phyloP scores from a whole-genome alignment of 2,329 filamentous ascomycete species.

The Trematosphaeria pertusa region DNA sequence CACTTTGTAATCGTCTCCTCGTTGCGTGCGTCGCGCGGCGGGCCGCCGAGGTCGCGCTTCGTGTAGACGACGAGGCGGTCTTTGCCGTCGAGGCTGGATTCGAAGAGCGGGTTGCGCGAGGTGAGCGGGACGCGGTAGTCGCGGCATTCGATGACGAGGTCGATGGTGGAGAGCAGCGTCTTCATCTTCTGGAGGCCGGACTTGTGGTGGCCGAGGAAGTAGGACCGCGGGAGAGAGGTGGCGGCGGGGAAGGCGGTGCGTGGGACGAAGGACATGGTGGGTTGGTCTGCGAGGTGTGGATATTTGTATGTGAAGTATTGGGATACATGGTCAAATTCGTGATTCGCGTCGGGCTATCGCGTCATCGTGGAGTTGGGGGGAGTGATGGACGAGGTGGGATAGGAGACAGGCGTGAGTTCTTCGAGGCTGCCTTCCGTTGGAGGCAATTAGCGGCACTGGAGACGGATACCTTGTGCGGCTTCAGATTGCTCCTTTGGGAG shows the following conservation, averaged over 20 bases:
- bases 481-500: no score
- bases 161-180: slow-evolving; percentile 77
- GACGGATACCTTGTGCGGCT: not conserved
- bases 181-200: slow-evolving; percentile 84
- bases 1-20: slow-evolving; percentile 61
- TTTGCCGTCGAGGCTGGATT: slow-evolving; percentile 74
- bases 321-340: no score
- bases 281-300: not conserved
- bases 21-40: slow-evolving; percentile 34
- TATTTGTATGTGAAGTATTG: no score
- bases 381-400: slow-evolving; percentile 4
- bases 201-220: slow-evolving; percentile 93
- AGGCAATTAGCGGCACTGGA: not conserved
- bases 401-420: slow-evolving; percentile 3
- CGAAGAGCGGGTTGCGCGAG: slow-evolving; percentile 88
- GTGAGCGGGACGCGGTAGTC: slow-evolving; percentile 91
- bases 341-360: not conserved
- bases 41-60: slow-evolving; percentile 69
- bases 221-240: slow-evolving; percentile 80
- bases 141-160: slow-evolving; percentile 91
- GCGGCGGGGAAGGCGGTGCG: slow-evolving; percentile 76
- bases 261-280: slow-evolving; percentile 64
- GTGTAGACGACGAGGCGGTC: slow-evolving; percentile 88
- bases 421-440: not conserved
- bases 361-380: slow-evolving; percentile 6